A percentile compares a stretch with the other conserved stretches of the same genome.
Conservation (phyloP, 1,139 yeast genomes). For the Pichia sp. region DNA sequence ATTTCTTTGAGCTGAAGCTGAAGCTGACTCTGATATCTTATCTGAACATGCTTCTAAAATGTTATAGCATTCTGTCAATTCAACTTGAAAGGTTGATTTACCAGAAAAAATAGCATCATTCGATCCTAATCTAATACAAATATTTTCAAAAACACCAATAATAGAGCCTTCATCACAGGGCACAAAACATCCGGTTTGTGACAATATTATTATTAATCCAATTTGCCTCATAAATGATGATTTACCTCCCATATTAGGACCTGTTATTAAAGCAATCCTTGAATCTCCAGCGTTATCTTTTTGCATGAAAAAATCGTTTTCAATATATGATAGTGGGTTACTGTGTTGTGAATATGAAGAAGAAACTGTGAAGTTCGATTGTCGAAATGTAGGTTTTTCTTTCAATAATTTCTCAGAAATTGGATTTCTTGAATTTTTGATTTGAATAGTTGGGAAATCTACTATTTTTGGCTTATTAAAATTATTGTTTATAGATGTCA, state of each 20-base stretch:
- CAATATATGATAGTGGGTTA: slow-evolving; percentile 40
- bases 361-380: slow-evolving; percentile 23
- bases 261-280: slow-evolving; percentile 52
- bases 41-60: slow-evolving; percentile 36
- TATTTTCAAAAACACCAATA: slow-evolving; percentile 55
- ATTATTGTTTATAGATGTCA: slow-evolving; percentile 41
- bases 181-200: slow-evolving; percentile 45
- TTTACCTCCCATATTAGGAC: slow-evolving; percentile 78
- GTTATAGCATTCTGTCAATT: slow-evolving; percentile 57
- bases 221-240: slow-evolving; percentile 63
- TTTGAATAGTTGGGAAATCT: slow-evolving; percentile 45
- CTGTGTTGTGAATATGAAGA: neutral
- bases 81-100: slow-evolving; percentile 73
- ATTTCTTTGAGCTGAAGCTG: no score
- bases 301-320: slow-evolving; percentile 59
- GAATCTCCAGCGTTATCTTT: slow-evolving; percentile 24
- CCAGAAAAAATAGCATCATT: slow-evolving; percentile 62
- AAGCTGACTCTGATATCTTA: neutral
- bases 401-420: slow-evolving; percentile 48
- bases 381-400: slow-evolving; percentile 18
- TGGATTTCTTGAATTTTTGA: slow-evolving; percentile 70
- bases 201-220: slow-evolving; percentile 50
- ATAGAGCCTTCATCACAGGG: slow-evolving; percentile 36
- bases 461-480: slow-evolving; percentile 55
- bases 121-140: slow-evolving; percentile 65